Evolutionary conservation across 2,329 filamentous ascomycete genomes (phyloP).

Genomic region (Penicillium freii): DNA sequence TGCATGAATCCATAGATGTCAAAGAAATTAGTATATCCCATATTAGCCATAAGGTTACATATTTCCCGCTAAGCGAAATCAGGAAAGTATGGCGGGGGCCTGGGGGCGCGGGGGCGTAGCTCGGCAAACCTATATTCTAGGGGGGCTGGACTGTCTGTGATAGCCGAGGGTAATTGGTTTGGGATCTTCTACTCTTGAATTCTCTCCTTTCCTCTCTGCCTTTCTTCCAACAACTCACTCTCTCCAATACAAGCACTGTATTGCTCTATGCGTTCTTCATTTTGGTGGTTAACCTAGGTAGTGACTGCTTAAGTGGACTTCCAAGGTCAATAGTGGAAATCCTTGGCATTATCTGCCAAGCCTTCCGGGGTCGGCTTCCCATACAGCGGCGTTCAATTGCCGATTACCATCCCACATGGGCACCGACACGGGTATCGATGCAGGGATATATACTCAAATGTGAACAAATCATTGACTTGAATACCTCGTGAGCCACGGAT

Average conservation of each 20-base stretch:
- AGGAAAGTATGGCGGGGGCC: not conserved
- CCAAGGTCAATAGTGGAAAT: not conserved
- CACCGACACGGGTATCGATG: not conserved
- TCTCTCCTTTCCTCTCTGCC: too few relatives aligned
- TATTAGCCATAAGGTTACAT: not conserved
- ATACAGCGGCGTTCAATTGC: not conserved
- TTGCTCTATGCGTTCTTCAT: not conserved
- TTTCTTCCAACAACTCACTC: too few relatives aligned
- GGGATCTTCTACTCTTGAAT: too few relatives aligned
- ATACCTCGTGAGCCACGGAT: not conserved
- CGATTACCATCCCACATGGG: not conserved
- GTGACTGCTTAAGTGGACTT: not conserved
- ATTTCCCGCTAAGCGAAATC: not conserved
- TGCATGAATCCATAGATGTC: not conserved
- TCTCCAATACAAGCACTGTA: too few relatives aligned
- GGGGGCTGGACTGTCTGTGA: not conserved
- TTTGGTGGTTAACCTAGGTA: not conserved
- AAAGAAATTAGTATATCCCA: not conserved
- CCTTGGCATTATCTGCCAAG: not conserved
- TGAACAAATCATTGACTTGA: not conserved
- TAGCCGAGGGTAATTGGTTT: not conserved
- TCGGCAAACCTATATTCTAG: not conserved
- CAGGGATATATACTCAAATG: not conserved
- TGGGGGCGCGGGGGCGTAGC: not conserved
- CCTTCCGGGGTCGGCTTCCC: not conserved